These are phyloP conservation scores for Lepidium sativum DNA, from an alignment of 345 rosid genomes.

Conservation along the genomic window DNA sequence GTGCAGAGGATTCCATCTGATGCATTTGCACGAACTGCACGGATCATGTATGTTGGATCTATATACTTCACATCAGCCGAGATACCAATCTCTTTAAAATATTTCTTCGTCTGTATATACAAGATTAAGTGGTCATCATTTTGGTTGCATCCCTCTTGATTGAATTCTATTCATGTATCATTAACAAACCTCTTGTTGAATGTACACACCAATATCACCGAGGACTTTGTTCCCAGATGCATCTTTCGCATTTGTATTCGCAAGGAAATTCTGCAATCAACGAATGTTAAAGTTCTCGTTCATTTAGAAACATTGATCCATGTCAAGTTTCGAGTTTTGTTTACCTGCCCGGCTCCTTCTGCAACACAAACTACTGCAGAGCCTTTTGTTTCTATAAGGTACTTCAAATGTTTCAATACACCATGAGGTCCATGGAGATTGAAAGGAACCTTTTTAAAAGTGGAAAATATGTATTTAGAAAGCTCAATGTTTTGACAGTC, in stretches of 20 bases:
- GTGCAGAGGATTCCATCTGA: slow-evolving; percentile 94
- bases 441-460: slow-evolving; percentile 62
- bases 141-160: neutral
- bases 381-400: slow-evolving; percentile 89
- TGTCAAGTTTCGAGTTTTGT: neutral
- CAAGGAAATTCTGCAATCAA: slow-evolving; percentile 54
- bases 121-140: too few species aligned
- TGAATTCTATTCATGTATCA: neutral
- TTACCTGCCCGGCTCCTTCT: slow-evolving; percentile 99
- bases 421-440: slow-evolving; percentile 87
- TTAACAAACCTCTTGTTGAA: slow-evolving; percentile 78
- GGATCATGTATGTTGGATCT: slow-evolving; percentile 98
- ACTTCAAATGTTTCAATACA: slow-evolving; percentile 75
- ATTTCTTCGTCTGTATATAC: slow-evolving; percentile 50
- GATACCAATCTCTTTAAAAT: slow-evolving; percentile 56
- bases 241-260: slow-evolving; percentile 87
- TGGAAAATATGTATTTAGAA: slow-evolving; percentile 8
- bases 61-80: slow-evolving; percentile 86
- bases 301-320: neutral
- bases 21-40: slow-evolving; percentile 92
- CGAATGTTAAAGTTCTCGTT: neutral
- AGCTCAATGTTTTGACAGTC: neutral
- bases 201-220: slow-evolving; percentile 81
- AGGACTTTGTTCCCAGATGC: slow-evolving; percentile 88
- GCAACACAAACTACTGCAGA: slow-evolving; percentile 96